Percentiles rank a stretch among this genome's conserved stretches.
Conservation (phyloP, 179 eudicot genomes). For the Drosera spatulata region DNA sequence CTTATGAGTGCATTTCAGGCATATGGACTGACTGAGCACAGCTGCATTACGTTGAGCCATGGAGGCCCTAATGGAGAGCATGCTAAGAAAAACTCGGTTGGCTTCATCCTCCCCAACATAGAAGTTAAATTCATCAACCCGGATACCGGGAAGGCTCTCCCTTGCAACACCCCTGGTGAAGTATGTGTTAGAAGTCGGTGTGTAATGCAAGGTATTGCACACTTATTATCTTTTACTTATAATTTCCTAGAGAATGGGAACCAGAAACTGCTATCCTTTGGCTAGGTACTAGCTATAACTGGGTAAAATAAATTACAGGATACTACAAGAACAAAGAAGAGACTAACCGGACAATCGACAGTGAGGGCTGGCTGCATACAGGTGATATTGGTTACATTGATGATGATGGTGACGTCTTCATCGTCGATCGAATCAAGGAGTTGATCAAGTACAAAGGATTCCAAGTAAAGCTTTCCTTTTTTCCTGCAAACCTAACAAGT, state of each 20-base stretch:
- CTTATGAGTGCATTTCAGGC: conserved; percentile 28
- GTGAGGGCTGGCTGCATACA: conserved; percentile 88
- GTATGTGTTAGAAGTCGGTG: conserved; percentile 86
- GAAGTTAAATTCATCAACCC: conserved; percentile 86
- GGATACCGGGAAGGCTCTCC: conserved; percentile 57
- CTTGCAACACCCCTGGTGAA: conserved; percentile 77
- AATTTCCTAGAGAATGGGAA: too few species aligned
- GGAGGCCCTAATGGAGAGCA: conserved; percentile 54
- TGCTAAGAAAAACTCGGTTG: conserved; percentile 84
- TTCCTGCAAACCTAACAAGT: too few species aligned
- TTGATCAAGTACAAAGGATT: conserved; percentile 92
- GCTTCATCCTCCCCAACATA: conserved; percentile 78
- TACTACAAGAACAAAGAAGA: conserved; percentile 75
- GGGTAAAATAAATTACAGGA: conserved; percentile 32
- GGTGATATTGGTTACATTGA: conserved; percentile 93
- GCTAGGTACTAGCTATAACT: too few species aligned
- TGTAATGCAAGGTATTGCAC: conserved; percentile 90
- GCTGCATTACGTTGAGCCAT: conserved; percentile 90
- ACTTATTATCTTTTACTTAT: too few species aligned
- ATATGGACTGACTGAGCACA: conserved; percentile 91
- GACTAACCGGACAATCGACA: conserved; percentile 62
- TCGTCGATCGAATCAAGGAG: conserved; percentile 93
- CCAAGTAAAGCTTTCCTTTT: conserved; percentile 47
- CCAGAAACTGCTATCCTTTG: too few species aligned
- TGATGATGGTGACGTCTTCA: conserved; percentile 86